Percentiles rank a stretch among this genome's conserved stretches.
phyloP scores from a whole-genome alignment of 2,329 filamentous ascomycete species.

The Stemphylium beticola region DNA sequence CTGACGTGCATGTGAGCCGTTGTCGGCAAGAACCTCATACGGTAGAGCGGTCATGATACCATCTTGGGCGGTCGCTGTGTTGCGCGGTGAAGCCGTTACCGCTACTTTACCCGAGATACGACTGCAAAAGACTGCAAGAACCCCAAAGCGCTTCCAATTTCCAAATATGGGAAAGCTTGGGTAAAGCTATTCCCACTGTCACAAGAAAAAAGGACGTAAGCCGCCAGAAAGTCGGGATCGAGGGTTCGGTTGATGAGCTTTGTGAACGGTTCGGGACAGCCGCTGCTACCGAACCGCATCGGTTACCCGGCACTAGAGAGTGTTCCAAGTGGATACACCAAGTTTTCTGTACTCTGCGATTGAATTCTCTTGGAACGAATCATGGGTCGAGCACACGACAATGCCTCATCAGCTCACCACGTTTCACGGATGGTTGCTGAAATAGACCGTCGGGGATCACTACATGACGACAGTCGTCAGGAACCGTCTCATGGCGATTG shows the following conservation, averaged over 20 bases:
- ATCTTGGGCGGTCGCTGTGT: constrained; percentile 1
- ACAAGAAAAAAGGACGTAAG: constrained; percentile 24
- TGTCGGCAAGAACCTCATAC: not conserved
- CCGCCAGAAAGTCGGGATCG: constrained; percentile 9
- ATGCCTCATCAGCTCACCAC: too few species aligned
- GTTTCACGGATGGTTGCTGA: too few species aligned
- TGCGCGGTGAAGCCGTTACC: constrained; percentile 20
- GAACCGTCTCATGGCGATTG: too few species aligned
- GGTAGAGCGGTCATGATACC: not conserved
- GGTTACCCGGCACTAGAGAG: not conserved
- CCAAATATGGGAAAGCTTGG: constrained; percentile 8
- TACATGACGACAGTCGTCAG: too few species aligned
- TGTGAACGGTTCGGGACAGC: not conserved
- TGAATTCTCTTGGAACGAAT: not conserved
- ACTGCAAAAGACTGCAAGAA: constrained; percentile 2
- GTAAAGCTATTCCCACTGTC: constrained; percentile 9
- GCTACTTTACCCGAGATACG: constrained; percentile 19
- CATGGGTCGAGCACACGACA: too few species aligned
- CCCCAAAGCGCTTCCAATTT: constrained; percentile 2
- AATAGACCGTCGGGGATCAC: too few species aligned
- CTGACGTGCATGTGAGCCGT: constrained; percentile 15
- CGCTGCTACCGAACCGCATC: not conserved
- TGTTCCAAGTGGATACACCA: not conserved
- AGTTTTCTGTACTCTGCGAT: not conserved
- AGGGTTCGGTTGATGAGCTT: not conserved